A percentile compares a stretch with the other conserved stretches of the same genome.
These are phyloP conservation scores for Dichomitus squalens DNA, from an alignment of 1,284 basidiomycete species.

Conservation along the genomic window DNA sequence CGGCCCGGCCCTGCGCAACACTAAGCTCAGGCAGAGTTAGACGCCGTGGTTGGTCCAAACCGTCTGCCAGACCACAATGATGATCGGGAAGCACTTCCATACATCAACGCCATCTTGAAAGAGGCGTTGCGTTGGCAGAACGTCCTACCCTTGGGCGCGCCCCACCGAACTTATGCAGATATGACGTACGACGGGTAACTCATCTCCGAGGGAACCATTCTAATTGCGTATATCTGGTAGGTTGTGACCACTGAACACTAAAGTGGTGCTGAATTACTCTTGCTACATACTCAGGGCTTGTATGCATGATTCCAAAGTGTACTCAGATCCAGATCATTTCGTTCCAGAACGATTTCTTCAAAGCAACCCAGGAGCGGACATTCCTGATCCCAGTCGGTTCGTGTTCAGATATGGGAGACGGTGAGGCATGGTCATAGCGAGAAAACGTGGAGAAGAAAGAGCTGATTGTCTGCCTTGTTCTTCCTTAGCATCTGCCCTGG, in stretches of 20 bases:
- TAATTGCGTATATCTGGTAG: conserved; percentile 24
- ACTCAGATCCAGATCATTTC: conserved; percentile 18
- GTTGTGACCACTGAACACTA: conserved; percentile 4
- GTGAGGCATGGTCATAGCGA: neutral
- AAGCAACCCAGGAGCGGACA: conserved; percentile 10
- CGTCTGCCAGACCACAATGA: conserved; percentile 34
- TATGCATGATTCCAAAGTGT: conserved; percentile 15
- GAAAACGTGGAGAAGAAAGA: neutral
- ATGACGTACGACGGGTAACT: conserved; percentile 23
- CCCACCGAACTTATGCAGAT: conserved; percentile 21
- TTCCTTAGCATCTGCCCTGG: neutral
- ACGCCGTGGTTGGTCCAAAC: conserved; percentile 30
- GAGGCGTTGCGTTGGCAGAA: conserved; percentile 32
- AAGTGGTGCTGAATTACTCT: neutral
- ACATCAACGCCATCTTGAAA: conserved; percentile 34
- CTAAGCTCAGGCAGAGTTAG: conserved; percentile 36
- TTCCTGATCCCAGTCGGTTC: conserved; percentile 5
- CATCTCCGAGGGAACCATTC: conserved; percentile 25
- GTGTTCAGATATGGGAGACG: conserved; percentile 27
- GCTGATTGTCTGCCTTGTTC: conserved; percentile 16
- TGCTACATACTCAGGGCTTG: conserved; percentile 11
- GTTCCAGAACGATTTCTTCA: conserved; percentile 20
- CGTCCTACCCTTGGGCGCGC: conserved; percentile 15
- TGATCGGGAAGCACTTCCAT: conserved; percentile 34
- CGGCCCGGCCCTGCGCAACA: too few species aligned